Conservation (phyloP, 2,329 filamentous ascomycete species). For the Seiridium unicorne region DNA sequence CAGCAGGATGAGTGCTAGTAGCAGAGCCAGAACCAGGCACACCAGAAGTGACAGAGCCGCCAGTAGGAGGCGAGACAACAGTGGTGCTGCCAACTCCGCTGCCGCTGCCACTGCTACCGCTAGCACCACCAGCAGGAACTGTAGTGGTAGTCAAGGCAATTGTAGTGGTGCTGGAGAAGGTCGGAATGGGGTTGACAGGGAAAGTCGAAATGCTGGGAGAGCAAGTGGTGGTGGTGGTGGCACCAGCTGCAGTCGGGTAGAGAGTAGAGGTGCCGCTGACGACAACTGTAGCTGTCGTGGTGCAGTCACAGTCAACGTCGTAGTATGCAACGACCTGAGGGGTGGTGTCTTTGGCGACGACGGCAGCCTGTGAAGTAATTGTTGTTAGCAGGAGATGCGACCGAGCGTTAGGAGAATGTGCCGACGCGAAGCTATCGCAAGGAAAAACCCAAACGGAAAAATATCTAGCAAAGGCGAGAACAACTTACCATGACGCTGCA, state of each 20-base stretch:
- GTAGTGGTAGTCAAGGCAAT: background rate
- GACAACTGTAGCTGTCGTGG: background rate
- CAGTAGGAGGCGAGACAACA: background rate
- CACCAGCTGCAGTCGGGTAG: background rate
- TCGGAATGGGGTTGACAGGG: background rate
- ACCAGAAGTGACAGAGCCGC: background rate
- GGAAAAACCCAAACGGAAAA: background rate
- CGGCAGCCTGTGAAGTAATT: background rate
- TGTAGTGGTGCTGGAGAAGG: background rate
- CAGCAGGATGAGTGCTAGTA: background rate
- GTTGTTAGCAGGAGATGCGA: too few species aligned
- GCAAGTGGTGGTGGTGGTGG: background rate
- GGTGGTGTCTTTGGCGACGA: background rate
- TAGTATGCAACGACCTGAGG: background rate
- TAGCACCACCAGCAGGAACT: background rate
- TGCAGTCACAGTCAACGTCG: slow-evolving; percentile 1
- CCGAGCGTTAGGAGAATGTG: background rate
- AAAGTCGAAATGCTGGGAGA: background rate
- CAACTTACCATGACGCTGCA: slow-evolving; percentile 1
- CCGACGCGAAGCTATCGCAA: background rate
- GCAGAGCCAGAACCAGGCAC: background rate
- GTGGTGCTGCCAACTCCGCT: background rate
- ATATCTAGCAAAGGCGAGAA: background rate
- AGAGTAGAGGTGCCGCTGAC: background rate
- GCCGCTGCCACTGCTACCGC: background rate